Base-by-base conservation (phyloP, 2,329 filamentous ascomycete species). In the Ramularia endophylla region DNA sequence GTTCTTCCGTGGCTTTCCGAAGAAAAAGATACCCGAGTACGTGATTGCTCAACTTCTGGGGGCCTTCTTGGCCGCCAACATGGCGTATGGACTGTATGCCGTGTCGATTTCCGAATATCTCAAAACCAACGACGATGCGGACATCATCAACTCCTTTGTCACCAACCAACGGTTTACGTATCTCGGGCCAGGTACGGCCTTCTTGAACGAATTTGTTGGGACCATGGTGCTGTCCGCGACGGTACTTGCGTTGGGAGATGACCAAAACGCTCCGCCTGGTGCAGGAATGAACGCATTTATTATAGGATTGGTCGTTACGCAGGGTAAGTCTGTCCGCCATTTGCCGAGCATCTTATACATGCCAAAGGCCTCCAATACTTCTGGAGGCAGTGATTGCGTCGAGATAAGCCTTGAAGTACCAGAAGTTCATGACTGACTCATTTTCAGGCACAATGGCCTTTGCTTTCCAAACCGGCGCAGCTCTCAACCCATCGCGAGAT, bases 211-310 rank as follows among this genome's bases (percentile, higher is more conserved):
- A 47, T 71, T 74, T 33, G 33, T 67, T 3, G 71, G 64, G 1
- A 69, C 67, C 0, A 53, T 61, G 0, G 60, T 72, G 13, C 55
- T 74, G 0, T 54, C 61, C 0, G 53, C 65, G 11, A 65, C 66
- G 0, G 56, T 74, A 5, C 59, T 75, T 2, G 57, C 57, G n/a
- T 45, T 59, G 1, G 57, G 57, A 22, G 58, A 61, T 30, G 56
- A 59, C 35, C 46, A 50, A 12, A 60, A 62, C 30, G 53, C 58
- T 3, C 56, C 58, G 6, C 57, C 57, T 1, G 71, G 71, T 3
- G 70, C 70, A 0, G 71, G 71, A 19, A 73, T 74, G 70, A 71
- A 69, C 51, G 65, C 72, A 0, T 65, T 74, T 27, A 65, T 75
- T 33, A 56, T 74, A 17, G 70, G 70, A 1, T 58, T 74, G 1